Evolutionary conservation across 306 rosid species (phyloP), one percentile per base, ranked within the genome.

Genomic region (Dalbergia cultrata): DNA sequence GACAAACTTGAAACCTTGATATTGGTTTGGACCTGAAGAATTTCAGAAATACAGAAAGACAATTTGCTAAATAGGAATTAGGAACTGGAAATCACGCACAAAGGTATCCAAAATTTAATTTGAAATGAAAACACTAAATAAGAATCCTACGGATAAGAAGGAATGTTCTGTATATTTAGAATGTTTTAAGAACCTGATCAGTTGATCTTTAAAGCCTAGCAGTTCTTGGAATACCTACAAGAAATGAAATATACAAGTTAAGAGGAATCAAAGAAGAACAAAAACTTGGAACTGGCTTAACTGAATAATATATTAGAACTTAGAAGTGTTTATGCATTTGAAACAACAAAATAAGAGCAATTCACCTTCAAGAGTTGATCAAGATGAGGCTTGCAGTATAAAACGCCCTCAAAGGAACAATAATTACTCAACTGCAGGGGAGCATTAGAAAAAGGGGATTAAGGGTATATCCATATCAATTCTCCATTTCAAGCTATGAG

Each of bases 361-460:
- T 58, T 72, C 67, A 93, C 98, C 96, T 90, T 95, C 97, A 78
- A 95, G 34, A 91, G 88, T 82, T 91, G 93, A 80, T 89, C 93
- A 75, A 87, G 89, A 87, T 91, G 93, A 79, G 96, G 96, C 80
- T 91, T 91, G 80, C 93, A 91, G 76, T 91, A 91, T 19, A 89
- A 79, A 60, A 91, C 93, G 62, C 96, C 96, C 78, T 91, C 93
- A 37, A 91, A 87, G 31, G 96, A 91, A 72, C 86, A 80, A 82
- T 86, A 91, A 49, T 87, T 90, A 59, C 91, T 84, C 65, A 91
- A 81, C 96, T 91, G 90, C 77, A 86, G 2, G 49, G 53, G 82
- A 70, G 72, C 17, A 61, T 66, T 0, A 37, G 8, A 37, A 37
- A 4, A 37, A 37, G 7, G 5, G 39, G 5, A 37, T 37, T 37